phyloP scores from a whole-genome alignment of 1,284 basidiomycete genomes.

The Tylopilus orsonianus region DNA sequence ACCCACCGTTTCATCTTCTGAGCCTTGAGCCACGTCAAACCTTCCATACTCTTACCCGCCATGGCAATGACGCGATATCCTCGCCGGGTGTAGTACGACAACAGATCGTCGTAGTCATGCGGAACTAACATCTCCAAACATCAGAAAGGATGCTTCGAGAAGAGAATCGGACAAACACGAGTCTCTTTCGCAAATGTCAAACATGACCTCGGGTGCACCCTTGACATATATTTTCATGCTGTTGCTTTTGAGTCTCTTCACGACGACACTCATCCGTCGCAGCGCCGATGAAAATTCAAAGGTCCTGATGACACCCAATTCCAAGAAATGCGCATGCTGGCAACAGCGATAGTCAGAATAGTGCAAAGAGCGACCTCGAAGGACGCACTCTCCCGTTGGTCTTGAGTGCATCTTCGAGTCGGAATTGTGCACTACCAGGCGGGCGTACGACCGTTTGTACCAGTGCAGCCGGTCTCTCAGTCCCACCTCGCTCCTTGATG shows the following conservation, averaged over 20 bases:
- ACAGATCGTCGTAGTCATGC: conserved; percentile 92
- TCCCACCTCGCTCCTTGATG: conserved; percentile 63
- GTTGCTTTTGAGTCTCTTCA: conserved; percentile 90
- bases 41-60: conserved; percentile 93
- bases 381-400: conserved; percentile 66
- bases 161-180: conserved; percentile 64
- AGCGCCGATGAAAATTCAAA: conserved; percentile 97
- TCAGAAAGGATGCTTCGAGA: conserved; percentile 3
- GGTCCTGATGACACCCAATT: conserved; percentile 93
- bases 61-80: conserved; percentile 99
- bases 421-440: conserved; percentile 87
- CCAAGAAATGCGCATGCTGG: conserved; percentile 92
- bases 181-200: conserved; percentile 87
- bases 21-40: conserved; percentile 95
- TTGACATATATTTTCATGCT: conserved; percentile 99
- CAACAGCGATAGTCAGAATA: conserved; percentile 11
- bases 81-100: conserved; percentile 96
- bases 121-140: conserved; percentile 62
- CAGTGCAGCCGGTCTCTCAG: conserved; percentile 81
- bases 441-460: conserved; percentile 98
- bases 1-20: conserved; percentile 90
- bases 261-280: conserved; percentile 96
- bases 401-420: conserved; percentile 90
- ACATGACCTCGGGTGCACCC: conserved; percentile 98
- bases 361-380: not conserved